phyloP scores from a whole-genome alignment of 2,329 filamentous ascomycete genomes.

The Fusarium devonianum region DNA sequence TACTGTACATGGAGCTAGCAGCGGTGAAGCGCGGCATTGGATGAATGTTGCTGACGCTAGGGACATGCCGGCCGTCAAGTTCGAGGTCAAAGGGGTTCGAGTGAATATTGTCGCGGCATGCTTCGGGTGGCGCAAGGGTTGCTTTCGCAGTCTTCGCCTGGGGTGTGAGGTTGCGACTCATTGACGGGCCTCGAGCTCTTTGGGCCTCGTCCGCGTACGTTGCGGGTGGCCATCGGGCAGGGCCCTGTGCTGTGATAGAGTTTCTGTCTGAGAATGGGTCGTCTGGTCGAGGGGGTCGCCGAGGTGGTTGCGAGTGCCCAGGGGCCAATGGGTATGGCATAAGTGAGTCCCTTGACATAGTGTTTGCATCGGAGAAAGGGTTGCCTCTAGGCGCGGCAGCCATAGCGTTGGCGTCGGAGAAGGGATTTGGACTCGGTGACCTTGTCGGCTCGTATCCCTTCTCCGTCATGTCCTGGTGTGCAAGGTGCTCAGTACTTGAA shows the following conservation, averaged over 20 bases:
- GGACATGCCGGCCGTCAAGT: constrained; percentile 39
- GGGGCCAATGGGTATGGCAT: constrained; percentile 49
- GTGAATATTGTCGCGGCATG: constrained; percentile 63
- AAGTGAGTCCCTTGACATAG: constrained; percentile 48
- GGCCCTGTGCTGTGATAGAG: constrained; percentile 46
- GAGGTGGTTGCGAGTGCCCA: constrained; percentile 5
- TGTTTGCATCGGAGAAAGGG: constrained; percentile 53
- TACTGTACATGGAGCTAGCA: constrained; percentile 39
- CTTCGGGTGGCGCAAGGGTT: constrained; percentile 46
- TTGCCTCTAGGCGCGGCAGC: constrained; percentile 46
- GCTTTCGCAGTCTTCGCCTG: constrained; percentile 42
- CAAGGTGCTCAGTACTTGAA: constrained; percentile 49
- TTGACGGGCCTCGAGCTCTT: constrained; percentile 57
- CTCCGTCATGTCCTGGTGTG: constrained; percentile 37
- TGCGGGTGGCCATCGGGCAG: constrained; percentile 44
- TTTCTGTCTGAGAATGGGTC: constrained; percentile 60
- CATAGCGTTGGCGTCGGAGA: constrained; percentile 55
- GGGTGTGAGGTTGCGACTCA: constrained; percentile 42
- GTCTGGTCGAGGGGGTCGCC: constrained; percentile 25
- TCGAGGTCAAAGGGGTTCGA: constrained; percentile 73
- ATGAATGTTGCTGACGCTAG: constrained; percentile 28
- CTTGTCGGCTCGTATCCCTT: constrained; percentile 23
- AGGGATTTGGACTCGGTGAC: constrained; percentile 33
- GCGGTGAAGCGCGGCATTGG: constrained; percentile 31
- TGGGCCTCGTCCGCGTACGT: constrained; percentile 58